Base-by-base conservation (phyloP, 768 basidiomycete genomes). In the Amanita polypyramis region DNA sequence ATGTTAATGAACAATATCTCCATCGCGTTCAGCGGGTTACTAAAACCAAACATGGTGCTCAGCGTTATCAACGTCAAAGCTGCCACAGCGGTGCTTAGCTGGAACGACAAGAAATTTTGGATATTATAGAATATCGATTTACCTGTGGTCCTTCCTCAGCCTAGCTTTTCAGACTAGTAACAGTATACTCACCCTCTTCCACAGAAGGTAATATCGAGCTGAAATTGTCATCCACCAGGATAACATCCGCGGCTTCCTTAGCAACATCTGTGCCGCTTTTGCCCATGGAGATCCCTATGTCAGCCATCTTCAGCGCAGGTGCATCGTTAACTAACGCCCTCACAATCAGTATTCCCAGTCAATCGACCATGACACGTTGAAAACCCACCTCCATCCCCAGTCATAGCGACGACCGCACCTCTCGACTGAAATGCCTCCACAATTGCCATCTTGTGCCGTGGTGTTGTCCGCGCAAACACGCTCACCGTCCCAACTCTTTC, bases 1-100 rank as follows among this genome's bases (percentile, higher is more conserved):
- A 97, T 96, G 66, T 98, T 97, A 59, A 97, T 97, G 62, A 96
- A 98, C n/a, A 98, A 68, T 57, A 98, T 98, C 63, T 98, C 93
- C 93, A 97, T 97, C 3, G 94, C 84, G 58, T 98, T 98, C 53
- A 98, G 73, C 2, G 94, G 94, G 58, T 95, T 97, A 57, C 80
- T 82, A 29, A 96, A 72, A 11, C 85, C 81, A 56, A 98, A 79
- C 62, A 93, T 74, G 17, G 94, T 98, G 62, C 88, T 91, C 48
- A 97, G 70, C 1, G 94, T 94, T 66, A 98, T 97, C 55, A 98
- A 72, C n/a, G 88, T 83, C 54, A 98, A 70, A 2, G 94, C 93
- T 17, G 95, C 92, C 2, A 91, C 90, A n/a, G 95, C 95, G 2
- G 95, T 98, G 56, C 91, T 94, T 14, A 98, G 78, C 64, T 98